These are phyloP conservation scores for Leavenworthia alabamica DNA, from an alignment of 345 rosid species.

Conservation along the genomic window DNA sequence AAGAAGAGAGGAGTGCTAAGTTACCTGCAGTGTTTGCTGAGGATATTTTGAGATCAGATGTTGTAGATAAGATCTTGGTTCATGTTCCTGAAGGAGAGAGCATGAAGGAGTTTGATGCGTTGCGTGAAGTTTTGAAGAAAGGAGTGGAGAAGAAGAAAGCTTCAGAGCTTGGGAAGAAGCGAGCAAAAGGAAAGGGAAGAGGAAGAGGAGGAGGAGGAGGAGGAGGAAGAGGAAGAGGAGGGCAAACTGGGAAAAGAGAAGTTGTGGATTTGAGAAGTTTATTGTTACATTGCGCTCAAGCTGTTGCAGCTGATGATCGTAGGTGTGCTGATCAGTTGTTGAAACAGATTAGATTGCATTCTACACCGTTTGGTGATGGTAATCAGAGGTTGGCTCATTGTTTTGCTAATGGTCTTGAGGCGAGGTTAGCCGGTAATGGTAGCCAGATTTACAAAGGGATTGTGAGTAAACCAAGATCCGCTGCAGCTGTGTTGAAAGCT, in stretches of 20 bases:
- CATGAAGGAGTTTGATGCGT: conserved; percentile 32
- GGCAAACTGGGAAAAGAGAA: conserved; percentile 47
- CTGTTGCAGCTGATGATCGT: conserved; percentile 66
- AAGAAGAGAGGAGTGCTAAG: conserved; percentile 73
- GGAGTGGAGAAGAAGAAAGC: conserved; percentile 39
- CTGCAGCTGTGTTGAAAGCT: conserved; percentile 74
- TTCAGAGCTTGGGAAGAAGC: conserved; percentile 26
- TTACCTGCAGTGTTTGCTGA: conserved; percentile 60
- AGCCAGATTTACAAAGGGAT: conserved; percentile 63
- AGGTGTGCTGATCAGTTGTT: conserved; percentile 59
- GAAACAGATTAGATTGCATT: conserved; percentile 72
- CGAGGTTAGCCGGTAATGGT: conserved; percentile 71
- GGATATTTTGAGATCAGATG: conserved; percentile 48
- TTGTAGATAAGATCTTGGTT: conserved; percentile 63
- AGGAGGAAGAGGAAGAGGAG: conserved; percentile 42
- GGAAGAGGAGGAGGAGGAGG: too few species aligned
- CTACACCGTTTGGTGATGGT: conserved; percentile 80
- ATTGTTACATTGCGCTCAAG: conserved; percentile 75
- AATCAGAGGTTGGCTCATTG: conserved; percentile 79
- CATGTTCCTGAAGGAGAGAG: conserved; percentile 34
- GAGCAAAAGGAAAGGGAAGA: conserved; percentile 40
- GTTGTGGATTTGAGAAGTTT: conserved; percentile 81
- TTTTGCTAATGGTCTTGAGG: conserved; percentile 81
- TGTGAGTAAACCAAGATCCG: conserved; percentile 52
- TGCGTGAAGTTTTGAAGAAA: conserved; percentile 53